Conservation (phyloP, 2,329 filamentous ascomycete genomes). For the Pyrenochaeta sp. region DNA sequence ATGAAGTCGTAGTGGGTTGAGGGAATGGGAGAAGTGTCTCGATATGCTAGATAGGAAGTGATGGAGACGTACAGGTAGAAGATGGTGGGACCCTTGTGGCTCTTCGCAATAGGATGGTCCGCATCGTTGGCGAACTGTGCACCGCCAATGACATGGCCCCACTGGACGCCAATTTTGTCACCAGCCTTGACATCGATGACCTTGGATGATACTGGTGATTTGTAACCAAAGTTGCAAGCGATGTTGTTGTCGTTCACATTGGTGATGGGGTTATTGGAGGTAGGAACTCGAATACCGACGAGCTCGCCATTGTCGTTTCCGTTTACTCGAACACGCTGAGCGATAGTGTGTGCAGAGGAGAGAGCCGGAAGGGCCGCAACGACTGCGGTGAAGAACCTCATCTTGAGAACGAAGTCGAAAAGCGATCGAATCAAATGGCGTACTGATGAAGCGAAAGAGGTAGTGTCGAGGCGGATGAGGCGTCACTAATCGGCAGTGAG, state of each 20-base stretch:
- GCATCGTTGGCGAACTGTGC: constrained; percentile 56
- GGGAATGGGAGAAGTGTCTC: not conserved
- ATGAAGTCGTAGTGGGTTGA: not conserved
- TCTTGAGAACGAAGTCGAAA: constrained; percentile 16
- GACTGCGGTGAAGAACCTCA: constrained; percentile 41
- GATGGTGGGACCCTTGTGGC: constrained; percentile 56
- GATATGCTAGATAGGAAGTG: not conserved
- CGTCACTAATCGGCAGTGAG: not conserved
- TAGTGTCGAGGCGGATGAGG: constrained; percentile 8
- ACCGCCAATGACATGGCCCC: constrained; percentile 64
- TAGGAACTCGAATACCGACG: constrained; percentile 60
- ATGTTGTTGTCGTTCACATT: constrained; percentile 58
- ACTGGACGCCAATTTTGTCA: constrained; percentile 62
- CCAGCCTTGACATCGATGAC: constrained; percentile 62
- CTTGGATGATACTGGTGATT: constrained; percentile 43
- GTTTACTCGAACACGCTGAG: constrained; percentile 54
- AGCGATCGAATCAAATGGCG: not conserved
- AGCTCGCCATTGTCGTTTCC: constrained; percentile 59
- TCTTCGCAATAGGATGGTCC: constrained; percentile 60
- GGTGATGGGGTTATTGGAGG: constrained; percentile 60
- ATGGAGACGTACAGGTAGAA: constrained; percentile 46
- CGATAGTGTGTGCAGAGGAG: constrained; percentile 54
- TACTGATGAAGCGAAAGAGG: constrained; percentile 1
- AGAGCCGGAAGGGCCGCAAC: constrained; percentile 42
- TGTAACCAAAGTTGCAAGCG: constrained; percentile 57